phyloP scores from a whole-genome alignment of 2,329 filamentous ascomycete genomes.

The Talaromyces sp. region DNA sequence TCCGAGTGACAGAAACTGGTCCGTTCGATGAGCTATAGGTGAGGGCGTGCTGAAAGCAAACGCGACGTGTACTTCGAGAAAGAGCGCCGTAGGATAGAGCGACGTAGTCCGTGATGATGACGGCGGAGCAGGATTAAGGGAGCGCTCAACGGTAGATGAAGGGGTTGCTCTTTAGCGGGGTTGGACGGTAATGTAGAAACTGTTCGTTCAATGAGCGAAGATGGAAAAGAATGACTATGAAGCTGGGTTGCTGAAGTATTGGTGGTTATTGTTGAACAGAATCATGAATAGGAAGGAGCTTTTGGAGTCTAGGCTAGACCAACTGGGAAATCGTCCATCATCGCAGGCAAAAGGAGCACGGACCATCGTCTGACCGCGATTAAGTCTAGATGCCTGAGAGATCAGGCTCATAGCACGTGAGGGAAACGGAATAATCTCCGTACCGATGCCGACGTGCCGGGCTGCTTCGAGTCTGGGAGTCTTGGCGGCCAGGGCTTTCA shows the following conservation, averaged over 20 bases:
- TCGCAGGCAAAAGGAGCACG: constrained; percentile 5
- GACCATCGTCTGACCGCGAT: neutral
- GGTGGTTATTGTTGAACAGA: neutral
- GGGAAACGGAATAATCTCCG: neutral
- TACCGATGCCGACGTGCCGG: neutral
- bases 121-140: neutral
- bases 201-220: neutral
- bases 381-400: neutral
- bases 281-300: neutral
- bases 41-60: neutral
- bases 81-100: neutral
- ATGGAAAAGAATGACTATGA: neutral
- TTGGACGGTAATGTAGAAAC: neutral
- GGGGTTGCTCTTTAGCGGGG: neutral
- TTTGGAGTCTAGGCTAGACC: neutral
- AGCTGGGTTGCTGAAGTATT: neutral
- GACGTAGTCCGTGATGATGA: neutral
- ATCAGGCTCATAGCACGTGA: neutral
- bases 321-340: constrained; percentile 4
- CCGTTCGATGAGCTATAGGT: neutral
- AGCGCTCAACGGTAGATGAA: neutral
- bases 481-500: neutral
- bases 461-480: neutral
- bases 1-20: constrained; percentile 16
- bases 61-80: neutral